Evolutionary conservation across 305 asterid genomes (phyloP).

Genomic region (Caryopteris hybrid): DNA sequence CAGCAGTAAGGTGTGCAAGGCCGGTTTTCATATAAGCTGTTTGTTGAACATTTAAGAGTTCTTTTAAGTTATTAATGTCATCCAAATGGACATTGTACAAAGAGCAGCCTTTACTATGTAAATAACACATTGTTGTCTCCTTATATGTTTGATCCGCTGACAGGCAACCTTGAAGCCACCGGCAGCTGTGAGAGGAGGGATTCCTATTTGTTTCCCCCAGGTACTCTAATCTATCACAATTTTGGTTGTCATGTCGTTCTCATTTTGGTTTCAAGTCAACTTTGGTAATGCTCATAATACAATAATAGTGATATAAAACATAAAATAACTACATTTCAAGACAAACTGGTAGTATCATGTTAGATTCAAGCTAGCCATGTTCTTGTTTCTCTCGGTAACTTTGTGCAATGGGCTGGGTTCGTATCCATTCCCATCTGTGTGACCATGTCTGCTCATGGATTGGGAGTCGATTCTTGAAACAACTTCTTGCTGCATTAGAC

Average conservation of each 20-base stretch:
- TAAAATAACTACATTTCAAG: background rate
- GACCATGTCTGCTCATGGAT: background rate
- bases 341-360: background rate
- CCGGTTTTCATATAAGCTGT: too few relatives aligned
- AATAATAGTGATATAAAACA: background rate
- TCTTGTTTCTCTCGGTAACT: constrained; percentile 45
- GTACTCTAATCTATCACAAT: background rate
- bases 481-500: background rate
- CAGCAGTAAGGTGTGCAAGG: constrained; percentile 54
- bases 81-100: background rate
- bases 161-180: constrained; percentile 85
- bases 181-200: constrained; percentile 79
- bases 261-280: background rate
- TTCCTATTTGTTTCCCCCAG: constrained; percentile 60
- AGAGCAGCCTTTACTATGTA: background rate
- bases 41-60: background rate
- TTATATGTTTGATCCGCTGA: background rate
- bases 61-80: background rate
- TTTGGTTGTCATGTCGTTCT: background rate
- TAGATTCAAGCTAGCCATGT: background rate
- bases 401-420: too few relatives aligned
- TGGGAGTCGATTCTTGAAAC: background rate
- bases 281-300: background rate
- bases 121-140: background rate
- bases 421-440: too few relatives aligned